A percentile compares a stretch with the other conserved stretches of the same genome.
phyloP scores from a whole-genome alignment of 352 stramenopile genomes.

The Pythium brachiatum region DNA sequence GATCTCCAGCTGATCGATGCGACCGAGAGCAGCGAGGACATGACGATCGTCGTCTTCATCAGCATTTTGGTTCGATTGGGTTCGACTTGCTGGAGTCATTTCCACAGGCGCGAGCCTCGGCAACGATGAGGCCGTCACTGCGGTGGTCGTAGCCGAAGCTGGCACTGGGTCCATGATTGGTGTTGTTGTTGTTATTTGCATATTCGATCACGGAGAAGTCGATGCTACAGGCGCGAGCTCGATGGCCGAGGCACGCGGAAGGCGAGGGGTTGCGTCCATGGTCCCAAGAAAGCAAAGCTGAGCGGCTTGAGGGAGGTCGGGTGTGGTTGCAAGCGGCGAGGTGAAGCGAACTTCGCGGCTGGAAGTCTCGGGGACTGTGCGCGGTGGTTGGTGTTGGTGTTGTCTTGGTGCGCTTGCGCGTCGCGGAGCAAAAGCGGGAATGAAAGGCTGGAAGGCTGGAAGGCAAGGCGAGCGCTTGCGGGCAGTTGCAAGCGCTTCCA shows the following conservation, averaged over 20 bases:
- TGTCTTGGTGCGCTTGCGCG: too few relatives aligned
- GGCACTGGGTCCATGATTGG: neutral
- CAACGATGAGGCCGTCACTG: neutral
- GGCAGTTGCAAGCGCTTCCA: too few relatives aligned
- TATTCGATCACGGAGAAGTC: neutral
- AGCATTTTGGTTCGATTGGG: neutral
- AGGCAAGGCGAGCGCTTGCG: too few relatives aligned
- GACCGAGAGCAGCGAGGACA: neutral
- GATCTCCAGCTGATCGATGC: neutral
- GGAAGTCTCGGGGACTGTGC: too few relatives aligned
- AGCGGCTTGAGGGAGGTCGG: neutral
- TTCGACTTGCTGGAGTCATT: neutral
- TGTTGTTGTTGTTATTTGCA: slow-evolving; percentile 9
- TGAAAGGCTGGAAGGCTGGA: too few relatives aligned
- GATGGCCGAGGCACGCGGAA: neutral
- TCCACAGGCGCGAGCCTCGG: slow-evolving; percentile 5
- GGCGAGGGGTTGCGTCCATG: neutral
- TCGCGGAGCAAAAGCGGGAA: too few relatives aligned
- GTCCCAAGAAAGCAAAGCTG: neutral
- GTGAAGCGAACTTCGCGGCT: too few relatives aligned
- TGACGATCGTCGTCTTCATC: neutral
- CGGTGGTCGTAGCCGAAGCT: neutral
- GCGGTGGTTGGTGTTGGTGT: too few relatives aligned
- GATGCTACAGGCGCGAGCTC: neutral
- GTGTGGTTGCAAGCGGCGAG: too few relatives aligned